Conservation (phyloP, 768 basidiomycete genomes). For the Mycena amicta region DNA sequence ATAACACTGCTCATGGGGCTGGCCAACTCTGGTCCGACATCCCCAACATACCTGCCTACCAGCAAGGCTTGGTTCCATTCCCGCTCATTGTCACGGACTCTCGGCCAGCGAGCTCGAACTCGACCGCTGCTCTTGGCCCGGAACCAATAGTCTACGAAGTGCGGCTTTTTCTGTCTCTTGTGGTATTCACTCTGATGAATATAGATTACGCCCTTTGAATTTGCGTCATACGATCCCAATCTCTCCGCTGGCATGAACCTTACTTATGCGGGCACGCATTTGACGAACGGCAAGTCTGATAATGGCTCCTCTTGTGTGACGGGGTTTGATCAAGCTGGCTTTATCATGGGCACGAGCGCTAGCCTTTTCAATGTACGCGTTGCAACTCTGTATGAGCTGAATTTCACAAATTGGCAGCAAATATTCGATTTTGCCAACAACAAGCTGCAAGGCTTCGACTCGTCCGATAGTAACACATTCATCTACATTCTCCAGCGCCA, state of each 20-base stretch:
- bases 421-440: constrained; percentile 48
- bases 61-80: constrained; percentile 56
- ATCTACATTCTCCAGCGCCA: constrained; percentile 52
- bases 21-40: constrained; percentile 70
- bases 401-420: constrained; percentile 38
- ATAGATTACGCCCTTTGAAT: constrained; percentile 64
- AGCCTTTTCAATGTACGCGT: constrained; percentile 61
- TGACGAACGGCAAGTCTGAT: constrained; percentile 57
- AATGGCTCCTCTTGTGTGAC: constrained; percentile 65
- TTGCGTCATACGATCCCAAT: constrained; percentile 74
- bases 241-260: constrained; percentile 72
- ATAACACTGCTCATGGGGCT: constrained; percentile 65
- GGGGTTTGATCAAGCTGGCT: constrained; percentile 75
- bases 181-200: neutral
- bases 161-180: constrained; percentile 11
- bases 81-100: constrained; percentile 68
- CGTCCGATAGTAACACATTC: constrained; percentile 40
- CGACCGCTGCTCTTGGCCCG: constrained; percentile 40
- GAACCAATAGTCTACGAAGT: constrained; percentile 63
- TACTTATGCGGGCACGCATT: constrained; percentile 63
- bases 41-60: constrained; percentile 52
- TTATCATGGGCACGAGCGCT: constrained; percentile 76
- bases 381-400: neutral
- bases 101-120: constrained; percentile 45
- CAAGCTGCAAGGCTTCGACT: constrained; percentile 41